Evolutionary conservation across 768 basidiomycete genomes (phyloP).

Genomic region (Serendipita sp.): DNA sequence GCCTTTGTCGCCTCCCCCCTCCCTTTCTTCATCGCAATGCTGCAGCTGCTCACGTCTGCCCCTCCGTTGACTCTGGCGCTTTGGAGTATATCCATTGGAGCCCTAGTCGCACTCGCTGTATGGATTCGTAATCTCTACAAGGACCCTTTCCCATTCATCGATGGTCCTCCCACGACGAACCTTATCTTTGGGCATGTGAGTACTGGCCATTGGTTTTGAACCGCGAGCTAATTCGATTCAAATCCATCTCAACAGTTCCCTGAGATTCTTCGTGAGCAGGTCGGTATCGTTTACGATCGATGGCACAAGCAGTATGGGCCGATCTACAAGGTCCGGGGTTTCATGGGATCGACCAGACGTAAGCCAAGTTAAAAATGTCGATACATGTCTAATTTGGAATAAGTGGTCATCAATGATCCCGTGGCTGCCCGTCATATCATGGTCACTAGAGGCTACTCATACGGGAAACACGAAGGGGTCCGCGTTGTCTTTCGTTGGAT

Average conservation of each 20-base stretch:
- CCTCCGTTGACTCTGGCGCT: no score
- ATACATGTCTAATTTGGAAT: background rate
- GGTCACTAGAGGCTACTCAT: background rate
- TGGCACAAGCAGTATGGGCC: conserved; percentile 3
- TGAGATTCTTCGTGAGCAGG: background rate
- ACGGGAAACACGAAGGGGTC: background rate
- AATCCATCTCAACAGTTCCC: background rate
- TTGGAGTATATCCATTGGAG: no score
- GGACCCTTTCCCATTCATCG: background rate
- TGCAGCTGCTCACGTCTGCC: no score
- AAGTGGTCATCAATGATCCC: background rate
- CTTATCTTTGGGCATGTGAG: background rate
- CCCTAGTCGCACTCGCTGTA: no score
- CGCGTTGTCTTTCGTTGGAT: conserved; percentile 3
- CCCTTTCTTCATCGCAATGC: no score
- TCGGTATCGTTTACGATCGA: background rate
- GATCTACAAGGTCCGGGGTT: background rate
- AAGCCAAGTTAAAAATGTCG: background rate
- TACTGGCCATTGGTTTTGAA: background rate
- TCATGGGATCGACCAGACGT: background rate
- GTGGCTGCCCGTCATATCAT: background rate
- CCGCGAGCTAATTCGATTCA: background rate
- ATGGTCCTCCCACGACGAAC: background rate
- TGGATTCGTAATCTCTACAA: background rate
- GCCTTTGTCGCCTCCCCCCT: no score